These are phyloP conservation scores for Viridothelium virens DNA, from an alignment of 495 filamentous ascomycete genomes.

Conservation along the genomic window DNA sequence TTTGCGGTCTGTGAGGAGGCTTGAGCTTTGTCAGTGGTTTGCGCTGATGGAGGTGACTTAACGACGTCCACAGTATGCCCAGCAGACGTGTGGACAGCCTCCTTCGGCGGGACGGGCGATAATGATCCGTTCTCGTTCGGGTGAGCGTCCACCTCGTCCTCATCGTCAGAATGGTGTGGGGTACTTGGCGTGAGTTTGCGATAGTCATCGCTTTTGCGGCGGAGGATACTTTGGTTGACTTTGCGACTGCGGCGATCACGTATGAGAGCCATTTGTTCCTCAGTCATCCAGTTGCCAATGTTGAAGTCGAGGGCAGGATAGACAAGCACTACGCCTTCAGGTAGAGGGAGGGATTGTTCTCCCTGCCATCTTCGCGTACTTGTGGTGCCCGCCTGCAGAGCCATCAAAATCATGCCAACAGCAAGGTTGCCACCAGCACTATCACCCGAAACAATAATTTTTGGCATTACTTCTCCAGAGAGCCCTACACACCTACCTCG, in stretches of 20 bases:
- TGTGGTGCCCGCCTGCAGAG: slow-evolving; percentile 61
- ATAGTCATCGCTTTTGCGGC: slow-evolving; percentile 68
- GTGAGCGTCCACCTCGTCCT: slow-evolving; percentile 30
- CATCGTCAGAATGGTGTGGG: slow-evolving; percentile 33
- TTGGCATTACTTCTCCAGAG: slow-evolving; percentile 61
- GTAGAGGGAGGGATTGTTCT: slow-evolving; percentile 59
- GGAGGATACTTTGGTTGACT: slow-evolving; percentile 67
- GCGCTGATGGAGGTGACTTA: slow-evolving; percentile 40
- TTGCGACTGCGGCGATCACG: slow-evolving; percentile 70
- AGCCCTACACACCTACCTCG: slow-evolving; percentile 75
- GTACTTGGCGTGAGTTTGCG: slow-evolving; percentile 48
- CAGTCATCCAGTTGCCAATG: slow-evolving; percentile 98
- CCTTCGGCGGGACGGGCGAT: background rate
- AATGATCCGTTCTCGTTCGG: background rate
- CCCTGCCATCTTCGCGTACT: slow-evolving; percentile 50
- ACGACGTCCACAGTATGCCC: slow-evolving; percentile 27
- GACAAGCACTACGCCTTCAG: slow-evolving; percentile 73
- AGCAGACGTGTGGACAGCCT: slow-evolving; percentile 2
- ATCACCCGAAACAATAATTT: slow-evolving; percentile 77
- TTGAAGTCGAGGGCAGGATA: slow-evolving; percentile 92
- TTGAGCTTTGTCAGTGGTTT: background rate
- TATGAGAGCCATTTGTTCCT: slow-evolving; percentile 93
- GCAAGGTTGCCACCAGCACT: slow-evolving; percentile 90
- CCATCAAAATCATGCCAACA: slow-evolving; percentile 74
- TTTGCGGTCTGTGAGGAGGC: slow-evolving; percentile 30